These are phyloP conservation scores for Calvatia gigantea DNA, from an alignment of 768 basidiomycete species.

Conservation along the genomic window DNA sequence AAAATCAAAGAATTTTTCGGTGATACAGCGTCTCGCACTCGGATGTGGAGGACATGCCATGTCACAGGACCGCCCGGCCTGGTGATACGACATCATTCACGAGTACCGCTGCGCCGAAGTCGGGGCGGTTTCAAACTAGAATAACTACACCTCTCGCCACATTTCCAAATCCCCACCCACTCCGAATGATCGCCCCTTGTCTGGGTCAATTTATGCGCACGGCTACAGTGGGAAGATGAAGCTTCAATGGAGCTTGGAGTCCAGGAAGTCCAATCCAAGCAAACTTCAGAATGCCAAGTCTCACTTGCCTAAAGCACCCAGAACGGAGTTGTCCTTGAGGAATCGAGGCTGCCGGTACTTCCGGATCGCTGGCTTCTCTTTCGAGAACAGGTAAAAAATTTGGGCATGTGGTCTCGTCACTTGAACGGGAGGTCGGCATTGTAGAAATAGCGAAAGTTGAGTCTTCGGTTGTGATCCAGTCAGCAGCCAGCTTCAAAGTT, in stretches of 20 bases:
- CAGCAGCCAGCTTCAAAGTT: no score
- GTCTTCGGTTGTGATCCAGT: background rate
- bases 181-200: background rate
- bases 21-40: conserved; percentile 8
- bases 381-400: background rate
- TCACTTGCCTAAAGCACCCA: background rate
- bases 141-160: background rate
- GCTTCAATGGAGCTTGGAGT: background rate
- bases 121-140: conserved; percentile 6
- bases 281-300: background rate
- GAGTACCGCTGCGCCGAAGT: conserved; percentile 7
- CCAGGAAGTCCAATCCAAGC: background rate
- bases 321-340: background rate
- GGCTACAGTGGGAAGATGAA: background rate
- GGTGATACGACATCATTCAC: background rate
- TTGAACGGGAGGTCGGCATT: background rate
- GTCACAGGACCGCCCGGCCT: conserved; percentile 2
- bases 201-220: no score
- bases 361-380: background rate
- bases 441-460: background rate
- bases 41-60: background rate
- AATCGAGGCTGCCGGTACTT: background rate
- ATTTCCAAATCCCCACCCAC: background rate
- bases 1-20: conserved; percentile 5
- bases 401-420: background rate